phyloP scores from a whole-genome alignment of 1,139 yeast species.

The Hanseniaspora uvarum region DNA sequence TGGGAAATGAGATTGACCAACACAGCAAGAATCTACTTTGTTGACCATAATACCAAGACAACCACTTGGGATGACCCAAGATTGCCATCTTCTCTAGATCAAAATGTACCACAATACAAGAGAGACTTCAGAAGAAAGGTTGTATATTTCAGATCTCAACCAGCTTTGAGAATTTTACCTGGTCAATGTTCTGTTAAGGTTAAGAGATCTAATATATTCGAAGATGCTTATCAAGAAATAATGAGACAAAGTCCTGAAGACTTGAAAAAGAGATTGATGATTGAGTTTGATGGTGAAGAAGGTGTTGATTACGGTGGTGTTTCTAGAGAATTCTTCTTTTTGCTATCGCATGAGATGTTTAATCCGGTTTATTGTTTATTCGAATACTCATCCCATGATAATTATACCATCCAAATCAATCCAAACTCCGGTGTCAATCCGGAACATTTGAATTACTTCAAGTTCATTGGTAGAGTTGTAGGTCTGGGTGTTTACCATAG shows the following conservation, averaged over 20 bases:
- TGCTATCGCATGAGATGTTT: constrained; percentile 95
- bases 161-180: constrained; percentile 89
- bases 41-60: constrained; percentile 96
- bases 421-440: constrained; percentile 98
- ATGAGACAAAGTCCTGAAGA: constrained; percentile 99
- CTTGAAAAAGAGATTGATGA: constrained; percentile 92
- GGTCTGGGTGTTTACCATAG: constrained; percentile 98
- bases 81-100: constrained; percentile 91
- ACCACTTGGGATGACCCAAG: constrained; percentile 99
- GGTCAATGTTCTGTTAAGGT: constrained; percentile 98
- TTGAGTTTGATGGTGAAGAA: constrained; percentile 97
- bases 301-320: constrained; percentile 99
- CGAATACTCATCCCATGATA: constrained; percentile 95
- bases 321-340: constrained; percentile 91
- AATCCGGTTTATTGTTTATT: constrained; percentile 95
- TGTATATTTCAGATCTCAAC: constrained; percentile 94
- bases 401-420: constrained; percentile 92
- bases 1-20: constrained; percentile 99
- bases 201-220: constrained; percentile 90
- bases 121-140: constrained; percentile 97
- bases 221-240: constrained; percentile 93
- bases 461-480: constrained; percentile 94
- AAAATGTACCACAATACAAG: constrained; percentile 97
- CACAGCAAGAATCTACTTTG: constrained; percentile 96
- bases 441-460: constrained; percentile 94